Base-by-base conservation (phyloP, 1,139 yeast genomes). In the Blastobotrys ciferrii region DNA sequence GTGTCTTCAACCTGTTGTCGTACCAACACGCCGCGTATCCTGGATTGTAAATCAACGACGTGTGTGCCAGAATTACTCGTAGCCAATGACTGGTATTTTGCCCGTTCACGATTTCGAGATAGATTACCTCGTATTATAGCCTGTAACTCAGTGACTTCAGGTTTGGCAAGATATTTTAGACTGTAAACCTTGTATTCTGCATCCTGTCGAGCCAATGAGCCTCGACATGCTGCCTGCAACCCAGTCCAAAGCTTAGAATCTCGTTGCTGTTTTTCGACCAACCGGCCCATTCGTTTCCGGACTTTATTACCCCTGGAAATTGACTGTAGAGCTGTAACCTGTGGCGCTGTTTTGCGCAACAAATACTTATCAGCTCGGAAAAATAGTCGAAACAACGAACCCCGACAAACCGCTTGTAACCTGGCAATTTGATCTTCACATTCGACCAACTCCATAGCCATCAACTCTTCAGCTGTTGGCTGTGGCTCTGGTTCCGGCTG, bases 351-450 rank as follows among this genome's bases (percentile, higher is more conserved):
- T n/a, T 50, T 47, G 2, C 46, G 32, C 18, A 59, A 47, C 12
- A 58, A 37, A 38, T 56, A 57, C 32, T 46, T 40, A 35, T 54
- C 53, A 9, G 59, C 54, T 12, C 51, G 43, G 18, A 39, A 28
- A n/a, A 46, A 43, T 20, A 45, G 46, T 25, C 62, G 47, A 38
- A 49, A 50, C 6, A 56, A 48, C 2, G 56, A 52, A 3, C 65
- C 68, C 18, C 69, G 54, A 20, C 69, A 59, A 3, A 54, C 53
- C 0, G 75, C 68, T 58, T 77, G 81, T 1, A 76, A 47, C 35
- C 50, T 48, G 7, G 52, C 55, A 12, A 66, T 54, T 14, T 58
- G 60, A 1, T 64, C 60, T 14, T 56, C 61, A 15, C 55, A 53
- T 12, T 53, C 57, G 3, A 53, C 55, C 25, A 65, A 53, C 23